Conservation (phyloP, 1,284 basidiomycete species). For the Volvariella surrecta region DNA sequence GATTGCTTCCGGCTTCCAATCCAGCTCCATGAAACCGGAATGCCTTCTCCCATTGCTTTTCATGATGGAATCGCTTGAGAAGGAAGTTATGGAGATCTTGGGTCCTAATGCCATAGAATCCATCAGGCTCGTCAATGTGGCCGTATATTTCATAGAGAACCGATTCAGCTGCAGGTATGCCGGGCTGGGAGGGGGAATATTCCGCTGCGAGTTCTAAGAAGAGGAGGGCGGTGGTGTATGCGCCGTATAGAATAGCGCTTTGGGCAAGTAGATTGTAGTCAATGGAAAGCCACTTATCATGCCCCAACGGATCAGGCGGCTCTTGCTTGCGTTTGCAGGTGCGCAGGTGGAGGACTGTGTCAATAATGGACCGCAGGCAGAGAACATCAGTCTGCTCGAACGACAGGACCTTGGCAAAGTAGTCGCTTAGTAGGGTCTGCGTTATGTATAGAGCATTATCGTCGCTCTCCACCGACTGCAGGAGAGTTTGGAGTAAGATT, state of each 20-base stretch:
- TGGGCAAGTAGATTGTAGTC: slow-evolving; percentile 67
- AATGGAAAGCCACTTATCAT: slow-evolving; percentile 81
- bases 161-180: slow-evolving; percentile 36
- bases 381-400: slow-evolving; percentile 30
- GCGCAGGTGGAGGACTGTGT: slow-evolving; percentile 77
- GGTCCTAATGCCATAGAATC: slow-evolving; percentile 91
- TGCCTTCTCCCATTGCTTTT: slow-evolving; percentile 86
- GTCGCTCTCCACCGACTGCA: slow-evolving; percentile 32
- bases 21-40: slow-evolving; percentile 86
- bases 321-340: slow-evolving; percentile 36
- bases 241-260: slow-evolving; percentile 71
- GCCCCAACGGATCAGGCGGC: slow-evolving; percentile 44
- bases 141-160: slow-evolving; percentile 89
- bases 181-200: slow-evolving; percentile 24
- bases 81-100: slow-evolving; percentile 70
- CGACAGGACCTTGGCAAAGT: slow-evolving; percentile 54
- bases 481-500: slow-evolving; percentile 62
- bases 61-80: slow-evolving; percentile 83
- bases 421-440: slow-evolving; percentile 43
- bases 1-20: slow-evolving; percentile 50
- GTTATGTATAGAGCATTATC: not conserved
- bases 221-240: slow-evolving; percentile 83
- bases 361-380: slow-evolving; percentile 63
- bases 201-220: slow-evolving; percentile 82
- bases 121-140: slow-evolving; percentile 95